Evolutionary conservation across 2,329 filamentous ascomycete genomes (phyloP).

Genomic region (Pyricularia grisea): DNA sequence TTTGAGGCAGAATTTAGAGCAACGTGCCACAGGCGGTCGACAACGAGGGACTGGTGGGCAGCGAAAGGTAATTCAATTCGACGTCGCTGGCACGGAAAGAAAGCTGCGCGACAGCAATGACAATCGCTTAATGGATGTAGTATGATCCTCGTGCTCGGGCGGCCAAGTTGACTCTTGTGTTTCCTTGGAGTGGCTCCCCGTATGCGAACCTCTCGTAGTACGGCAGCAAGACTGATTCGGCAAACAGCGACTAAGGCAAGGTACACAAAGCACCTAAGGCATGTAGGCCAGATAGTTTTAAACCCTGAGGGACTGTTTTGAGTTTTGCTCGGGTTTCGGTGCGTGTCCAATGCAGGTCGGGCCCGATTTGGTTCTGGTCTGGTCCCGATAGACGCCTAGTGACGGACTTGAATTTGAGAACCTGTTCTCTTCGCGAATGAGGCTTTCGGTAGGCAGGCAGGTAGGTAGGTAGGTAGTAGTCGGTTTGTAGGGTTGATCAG

Average conservation of each 20-base stretch:
- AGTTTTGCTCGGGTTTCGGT: neutral
- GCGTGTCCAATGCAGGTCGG: neutral
- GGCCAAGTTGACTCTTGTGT: neutral
- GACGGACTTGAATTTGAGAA: neutral
- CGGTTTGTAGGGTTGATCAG: neutral
- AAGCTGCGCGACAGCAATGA: neutral
- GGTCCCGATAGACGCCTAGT: neutral
- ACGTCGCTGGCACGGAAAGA: neutral
- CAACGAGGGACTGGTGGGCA: neutral
- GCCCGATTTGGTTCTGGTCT: neutral
- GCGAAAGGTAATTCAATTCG: neutral
- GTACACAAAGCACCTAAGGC: neutral
- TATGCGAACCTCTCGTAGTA: neutral
- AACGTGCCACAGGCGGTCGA: neutral
- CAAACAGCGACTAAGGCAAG: neutral
- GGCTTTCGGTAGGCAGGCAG: no score
- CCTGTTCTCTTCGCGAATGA: neutral
- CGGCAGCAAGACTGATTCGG: neutral
- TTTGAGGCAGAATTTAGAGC: neutral
- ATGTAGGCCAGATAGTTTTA: neutral
- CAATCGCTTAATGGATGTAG: neutral
- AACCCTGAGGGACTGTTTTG: neutral
- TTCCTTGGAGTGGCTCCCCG: neutral
- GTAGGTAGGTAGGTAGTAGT: neutral
- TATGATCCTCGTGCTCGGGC: neutral